Conservation (phyloP, 306 rosid species). For the Casuarina glauca region DNA sequence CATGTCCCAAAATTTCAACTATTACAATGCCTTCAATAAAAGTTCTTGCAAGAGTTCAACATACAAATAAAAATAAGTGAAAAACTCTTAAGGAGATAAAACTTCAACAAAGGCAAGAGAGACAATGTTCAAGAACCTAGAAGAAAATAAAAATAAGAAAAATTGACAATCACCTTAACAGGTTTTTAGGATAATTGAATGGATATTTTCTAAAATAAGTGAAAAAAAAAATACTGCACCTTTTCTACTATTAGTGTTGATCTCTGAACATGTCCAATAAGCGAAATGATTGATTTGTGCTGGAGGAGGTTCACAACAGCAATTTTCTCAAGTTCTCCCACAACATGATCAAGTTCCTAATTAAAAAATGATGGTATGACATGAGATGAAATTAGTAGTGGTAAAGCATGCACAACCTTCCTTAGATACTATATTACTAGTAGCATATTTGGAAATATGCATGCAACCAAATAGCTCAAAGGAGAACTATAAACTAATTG, state of each 20-base stretch:
- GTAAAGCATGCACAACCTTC: neutral
- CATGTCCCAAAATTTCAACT: slow-evolving; percentile 4
- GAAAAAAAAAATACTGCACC: slow-evolving; percentile 44
- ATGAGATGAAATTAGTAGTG: slow-evolving; percentile 10
- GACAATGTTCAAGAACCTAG: neutral
- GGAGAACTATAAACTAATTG: neutral
- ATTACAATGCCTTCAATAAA: slow-evolving; percentile 7
- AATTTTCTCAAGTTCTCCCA: slow-evolving; percentile 90
- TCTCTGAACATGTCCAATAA: slow-evolving; percentile 90
- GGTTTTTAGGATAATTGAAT: neutral
- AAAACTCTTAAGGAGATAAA: neutral
- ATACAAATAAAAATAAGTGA: neutral
- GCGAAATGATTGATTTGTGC: slow-evolving; percentile 88
- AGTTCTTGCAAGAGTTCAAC: neutral
- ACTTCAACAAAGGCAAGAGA: neutral
- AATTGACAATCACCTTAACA: slow-evolving; percentile 5
- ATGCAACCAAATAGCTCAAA: neutral
- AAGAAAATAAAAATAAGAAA: neutral
- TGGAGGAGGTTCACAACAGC: slow-evolving; percentile 91
- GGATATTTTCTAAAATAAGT: slow-evolving; percentile 16
- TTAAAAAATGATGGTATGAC: slow-evolving; percentile 27
- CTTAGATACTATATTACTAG: slow-evolving; percentile 15
- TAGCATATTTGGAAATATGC: neutral
- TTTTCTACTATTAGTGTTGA: slow-evolving; percentile 89
- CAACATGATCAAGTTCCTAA: slow-evolving; percentile 95